Evolutionary conservation across 164 flowering plant genomes (phyloP).

Genomic region (Cinnamomum chago): DNA sequence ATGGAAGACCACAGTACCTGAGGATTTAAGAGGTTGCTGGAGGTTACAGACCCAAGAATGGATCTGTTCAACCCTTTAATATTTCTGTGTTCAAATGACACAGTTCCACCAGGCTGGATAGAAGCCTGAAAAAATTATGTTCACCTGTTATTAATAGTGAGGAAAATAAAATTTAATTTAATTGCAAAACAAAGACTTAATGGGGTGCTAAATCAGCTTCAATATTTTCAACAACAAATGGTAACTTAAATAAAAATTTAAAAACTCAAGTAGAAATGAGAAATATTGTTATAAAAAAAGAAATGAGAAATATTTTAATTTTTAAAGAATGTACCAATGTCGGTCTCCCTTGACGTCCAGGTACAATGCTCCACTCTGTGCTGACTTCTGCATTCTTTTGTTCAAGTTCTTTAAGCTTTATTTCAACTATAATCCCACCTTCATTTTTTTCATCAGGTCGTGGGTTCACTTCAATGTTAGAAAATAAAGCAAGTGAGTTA

Average conservation of each 20-base stretch:
- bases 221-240: too few species aligned
- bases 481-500: slow-evolving; percentile 74
- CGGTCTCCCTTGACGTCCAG: slow-evolving; percentile 93
- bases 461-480: slow-evolving; percentile 97
- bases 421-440: slow-evolving; percentile 94
- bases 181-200: too few species aligned
- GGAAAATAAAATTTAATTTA: too few species aligned
- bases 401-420: slow-evolving; percentile 94
- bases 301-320: neutral
- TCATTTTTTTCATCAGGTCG: slow-evolving; percentile 95
- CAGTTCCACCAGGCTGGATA: slow-evolving; percentile 95
- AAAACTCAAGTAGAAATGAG: too few species aligned
- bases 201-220: too few species aligned
- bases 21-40: slow-evolving; percentile 94
- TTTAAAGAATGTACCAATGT: slow-evolving; percentile 58
- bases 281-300: too few species aligned
- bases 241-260: too few species aligned
- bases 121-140: slow-evolving; percentile 62
- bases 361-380: slow-evolving; percentile 98
- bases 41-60: slow-evolving; percentile 81
- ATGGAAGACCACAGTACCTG: slow-evolving; percentile 45
- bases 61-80: slow-evolving; percentile 87
- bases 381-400: slow-evolving; percentile 96
- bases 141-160: neutral
- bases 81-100: slow-evolving; percentile 93